Percentiles rank a stretch among this genome's conserved stretches.
Conservation (phyloP, 768 basidiomycete genomes). For the Lyophyllum decastes region DNA sequence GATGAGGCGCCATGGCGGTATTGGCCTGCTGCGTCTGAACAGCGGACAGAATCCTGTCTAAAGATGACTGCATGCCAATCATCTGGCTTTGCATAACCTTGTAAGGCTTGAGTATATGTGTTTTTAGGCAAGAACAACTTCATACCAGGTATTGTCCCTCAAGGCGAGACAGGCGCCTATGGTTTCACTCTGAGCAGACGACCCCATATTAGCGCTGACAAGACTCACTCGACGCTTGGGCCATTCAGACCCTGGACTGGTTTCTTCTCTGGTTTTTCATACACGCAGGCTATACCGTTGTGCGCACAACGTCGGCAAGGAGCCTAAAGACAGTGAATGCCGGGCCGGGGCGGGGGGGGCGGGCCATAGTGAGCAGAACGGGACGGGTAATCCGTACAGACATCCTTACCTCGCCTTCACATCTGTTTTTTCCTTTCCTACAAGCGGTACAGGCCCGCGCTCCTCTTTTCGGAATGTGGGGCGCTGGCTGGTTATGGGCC, state of each 20-base stretch:
- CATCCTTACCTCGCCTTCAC: constrained; percentile 81
- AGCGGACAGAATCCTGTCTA: constrained; percentile 78
- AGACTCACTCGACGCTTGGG: constrained; percentile 72
- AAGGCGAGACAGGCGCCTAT: constrained; percentile 73
- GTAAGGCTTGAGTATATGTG: constrained; percentile 1
- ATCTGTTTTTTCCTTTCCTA: constrained; percentile 90
- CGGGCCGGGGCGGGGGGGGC: constrained; percentile 78
- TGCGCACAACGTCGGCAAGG: constrained; percentile 89
- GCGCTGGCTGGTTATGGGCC: constrained; percentile 32
- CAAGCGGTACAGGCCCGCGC: constrained; percentile 87
- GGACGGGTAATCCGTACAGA: constrained; percentile 39
- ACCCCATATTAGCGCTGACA: background rate
- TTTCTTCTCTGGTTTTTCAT: constrained; percentile 93
- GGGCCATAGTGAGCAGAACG: constrained; percentile 62
- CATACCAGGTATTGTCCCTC: constrained; percentile 84
- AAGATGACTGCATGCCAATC: constrained; percentile 90
- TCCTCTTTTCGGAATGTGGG: constrained; percentile 89
- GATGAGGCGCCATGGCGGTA: constrained; percentile 34
- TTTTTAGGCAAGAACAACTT: constrained; percentile 4
- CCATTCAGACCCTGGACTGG: constrained; percentile 56
- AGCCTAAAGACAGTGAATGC: constrained; percentile 56
- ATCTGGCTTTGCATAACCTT: constrained; percentile 93
- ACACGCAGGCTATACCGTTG: constrained; percentile 78
- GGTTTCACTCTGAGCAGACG: constrained; percentile 26
- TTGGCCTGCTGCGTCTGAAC: constrained; percentile 48